Base-by-base conservation (phyloP, 208 protist genomes). In the Leishmania guyanensis region DNA sequence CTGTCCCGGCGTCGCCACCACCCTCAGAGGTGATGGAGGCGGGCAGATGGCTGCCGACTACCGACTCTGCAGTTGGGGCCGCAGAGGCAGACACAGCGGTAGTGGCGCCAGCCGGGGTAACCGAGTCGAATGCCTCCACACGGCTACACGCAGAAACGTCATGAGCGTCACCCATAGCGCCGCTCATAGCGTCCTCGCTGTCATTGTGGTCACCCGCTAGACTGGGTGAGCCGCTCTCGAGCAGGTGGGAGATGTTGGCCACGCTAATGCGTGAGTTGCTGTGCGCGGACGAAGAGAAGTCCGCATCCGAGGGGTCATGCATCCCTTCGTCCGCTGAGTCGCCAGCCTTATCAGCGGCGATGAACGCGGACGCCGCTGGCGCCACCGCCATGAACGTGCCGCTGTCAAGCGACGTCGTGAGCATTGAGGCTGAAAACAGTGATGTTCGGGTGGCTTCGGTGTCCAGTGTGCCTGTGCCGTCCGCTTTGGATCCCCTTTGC, bases 221-320 rank as follows among this genome's bases (percentile, higher is more conserved):
- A 66, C 74, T 81, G 73, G 88, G 84, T 62, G 80, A 73, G 39
- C 46, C 22, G 74, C 68, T 62, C 74, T 79, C 82, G 69, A 79
- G 58, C 29, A 95, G 86, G 22, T 82, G 86, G 1, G 86, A 72
- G 75, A 96, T 91, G 73, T 83, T 81, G 20, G 74, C 84, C 10
- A 94, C 87, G 75, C 87, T 95, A 62, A 94, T 94, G 64, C 86
- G 62, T 10, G 90, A 92, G 56, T 73, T 36, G 81, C 88, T 92
- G 75, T 92, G 87, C 8, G 75, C 64, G 22, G 77, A 77, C 26
- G 48, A 60, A n/a, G 33, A 77, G 17, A 66, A 48, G 62, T 84
- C 83, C 70, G 64, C 71, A 39, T n/a, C 43, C 17, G 56, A 36
- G 68, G n/a, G 22, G 14, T 16, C 54, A 46, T 1, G 46, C 26